phyloP scores from a whole-genome alignment of 352 stramenopile species.

The Phytophthora tentaculata region DNA sequence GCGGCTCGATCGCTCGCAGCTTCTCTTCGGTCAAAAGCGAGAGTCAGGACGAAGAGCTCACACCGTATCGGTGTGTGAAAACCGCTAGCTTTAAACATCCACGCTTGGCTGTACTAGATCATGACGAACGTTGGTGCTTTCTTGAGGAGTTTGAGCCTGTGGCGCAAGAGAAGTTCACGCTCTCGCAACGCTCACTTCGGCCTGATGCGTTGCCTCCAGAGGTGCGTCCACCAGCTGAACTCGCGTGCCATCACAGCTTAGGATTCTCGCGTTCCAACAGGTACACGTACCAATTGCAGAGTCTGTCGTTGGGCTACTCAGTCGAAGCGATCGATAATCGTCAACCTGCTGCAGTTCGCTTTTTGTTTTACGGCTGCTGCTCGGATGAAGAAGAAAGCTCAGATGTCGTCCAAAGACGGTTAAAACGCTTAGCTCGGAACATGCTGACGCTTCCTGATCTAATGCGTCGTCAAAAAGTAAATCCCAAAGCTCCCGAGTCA shows the following conservation, averaged over 20 bases:
- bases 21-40: conserved; percentile 5
- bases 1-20: conserved; percentile 37
- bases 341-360: conserved; percentile 14
- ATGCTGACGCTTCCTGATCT: conserved; percentile 28
- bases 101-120: conserved; percentile 32
- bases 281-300: conserved; percentile 13
- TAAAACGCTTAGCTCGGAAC: conserved; percentile 19
- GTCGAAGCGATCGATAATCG: conserved; percentile 20
- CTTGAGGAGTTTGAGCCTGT: conserved; percentile 24
- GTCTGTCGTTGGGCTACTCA: conserved; percentile 21
- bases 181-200: conserved; percentile 34
- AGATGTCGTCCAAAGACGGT: conserved; percentile 7
- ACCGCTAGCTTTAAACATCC: conserved; percentile 37
- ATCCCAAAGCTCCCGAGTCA: conserved; percentile 17
- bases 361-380: conserved; percentile 26
- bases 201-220: conserved; percentile 28
- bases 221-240: conserved; percentile 27
- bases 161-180: conserved; percentile 22
- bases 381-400: background rate
- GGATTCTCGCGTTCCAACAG: conserved; percentile 24
- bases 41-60: background rate
- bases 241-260: conserved; percentile 6
- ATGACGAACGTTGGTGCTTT: conserved; percentile 41
- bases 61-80: conserved; percentile 39
- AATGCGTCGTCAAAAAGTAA: conserved; percentile 17